Percentiles rank a stretch among this genome's conserved stretches.
phyloP scores from a whole-genome alignment of 148 eudicot species.

The Camellia japonica region DNA sequence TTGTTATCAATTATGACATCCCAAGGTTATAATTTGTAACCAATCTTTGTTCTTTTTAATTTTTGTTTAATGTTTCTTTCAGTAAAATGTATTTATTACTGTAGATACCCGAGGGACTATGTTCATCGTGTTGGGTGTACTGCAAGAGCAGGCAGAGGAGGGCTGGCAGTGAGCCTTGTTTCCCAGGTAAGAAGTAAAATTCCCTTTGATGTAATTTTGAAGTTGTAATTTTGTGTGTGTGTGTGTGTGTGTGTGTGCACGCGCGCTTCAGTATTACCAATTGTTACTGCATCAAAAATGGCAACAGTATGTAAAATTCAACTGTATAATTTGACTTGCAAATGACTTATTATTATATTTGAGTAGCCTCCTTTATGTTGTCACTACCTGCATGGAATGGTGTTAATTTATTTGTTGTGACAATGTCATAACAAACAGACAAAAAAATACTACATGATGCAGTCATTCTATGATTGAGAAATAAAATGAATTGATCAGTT shows the following conservation, averaged over 20 bases:
- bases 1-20: slow-evolving; percentile 85
- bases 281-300: neutral
- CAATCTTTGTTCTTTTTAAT: neutral
- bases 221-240: neutral
- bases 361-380: neutral
- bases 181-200: slow-evolving; percentile 49
- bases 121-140: slow-evolving; percentile 99
- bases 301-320: neutral
- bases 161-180: slow-evolving; percentile 74
- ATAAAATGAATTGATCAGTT: too few species aligned
- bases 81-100: slow-evolving; percentile 10
- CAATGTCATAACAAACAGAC: too few species aligned
- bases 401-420: neutral
- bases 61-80: neutral
- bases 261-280: neutral
- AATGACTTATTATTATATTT: neutral
- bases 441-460: too few species aligned
- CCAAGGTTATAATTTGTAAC: slow-evolving; percentile 55
- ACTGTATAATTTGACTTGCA: neutral
- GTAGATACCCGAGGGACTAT: slow-evolving; percentile 73
- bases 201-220: neutral
- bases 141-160: slow-evolving; percentile 97
- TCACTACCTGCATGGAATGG: neutral
- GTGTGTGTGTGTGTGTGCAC: neutral
- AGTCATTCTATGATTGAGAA: too few species aligned